A percentile compares a stretch with the other conserved stretches of the same genome.
phyloP scores from a whole-genome alignment of 805 yeast genomes.

The Suhomyces pyralidae region DNA sequence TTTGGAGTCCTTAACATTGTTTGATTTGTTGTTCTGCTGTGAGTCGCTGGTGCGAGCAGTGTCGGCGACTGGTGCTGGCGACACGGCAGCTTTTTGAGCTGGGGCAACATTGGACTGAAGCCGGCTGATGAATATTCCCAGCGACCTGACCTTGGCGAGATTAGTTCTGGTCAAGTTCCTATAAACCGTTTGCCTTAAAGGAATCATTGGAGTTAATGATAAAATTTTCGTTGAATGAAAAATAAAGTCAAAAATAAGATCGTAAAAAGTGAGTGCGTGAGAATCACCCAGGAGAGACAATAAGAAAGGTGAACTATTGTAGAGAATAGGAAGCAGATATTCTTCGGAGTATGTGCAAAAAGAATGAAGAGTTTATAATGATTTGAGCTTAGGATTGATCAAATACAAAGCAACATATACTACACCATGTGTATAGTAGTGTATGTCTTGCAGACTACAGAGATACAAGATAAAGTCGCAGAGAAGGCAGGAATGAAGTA shows the following conservation, averaged over 20 bases:
- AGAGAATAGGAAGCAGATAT: too few species aligned
- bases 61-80: not conserved
- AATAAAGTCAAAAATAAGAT: not conserved
- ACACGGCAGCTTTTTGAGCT: not conserved
- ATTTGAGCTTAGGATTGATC: too few species aligned
- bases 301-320: too few species aligned
- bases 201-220: constrained; percentile 13
- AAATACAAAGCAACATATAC: too few species aligned
- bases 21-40: not conserved
- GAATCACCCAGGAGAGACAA: not conserved
- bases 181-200: constrained; percentile 14
- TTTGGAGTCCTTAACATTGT: not conserved
- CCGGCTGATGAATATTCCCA: constrained; percentile 4
- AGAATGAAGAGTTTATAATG: too few species aligned
- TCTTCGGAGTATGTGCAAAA: too few species aligned
- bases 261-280: not conserved
- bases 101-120: constrained; percentile 5
- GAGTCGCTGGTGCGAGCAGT: not conserved
- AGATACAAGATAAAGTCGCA: too few species aligned
- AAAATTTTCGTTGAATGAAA: not conserved
- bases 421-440: not conserved
- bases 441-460: not conserved
- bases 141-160: constrained; percentile 6
- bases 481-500: too few species aligned
- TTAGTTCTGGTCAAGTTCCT: constrained; percentile 10